Conservation (phyloP, 2,329 filamentous ascomycete species). For the Corinectria fuckeliana region DNA sequence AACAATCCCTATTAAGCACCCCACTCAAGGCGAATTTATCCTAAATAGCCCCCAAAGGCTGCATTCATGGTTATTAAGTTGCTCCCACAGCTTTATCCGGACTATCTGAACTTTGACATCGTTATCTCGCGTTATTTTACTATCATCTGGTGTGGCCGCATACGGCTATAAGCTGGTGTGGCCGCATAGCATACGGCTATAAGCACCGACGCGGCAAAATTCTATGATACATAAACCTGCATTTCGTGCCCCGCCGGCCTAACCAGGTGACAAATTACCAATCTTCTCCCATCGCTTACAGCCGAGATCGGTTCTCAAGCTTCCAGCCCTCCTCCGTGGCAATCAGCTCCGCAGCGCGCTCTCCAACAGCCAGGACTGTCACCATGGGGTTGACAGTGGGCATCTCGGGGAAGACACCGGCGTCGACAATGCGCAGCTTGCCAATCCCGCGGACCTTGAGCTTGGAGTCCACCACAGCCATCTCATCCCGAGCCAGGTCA, state of each 20-base stretch:
- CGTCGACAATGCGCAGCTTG: slow-evolving; percentile 81
- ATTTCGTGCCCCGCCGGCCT: slow-evolving; percentile 3
- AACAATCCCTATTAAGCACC: not conserved
- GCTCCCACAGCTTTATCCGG: not conserved
- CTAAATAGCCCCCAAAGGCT: not conserved
- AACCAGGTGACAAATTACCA: slow-evolving; percentile 2
- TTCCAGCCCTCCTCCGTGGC: slow-evolving; percentile 67
- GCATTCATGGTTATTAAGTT: not conserved
- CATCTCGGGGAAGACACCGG: slow-evolving; percentile 89
- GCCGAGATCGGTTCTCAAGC: slow-evolving; percentile 39
- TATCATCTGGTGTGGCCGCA: slow-evolving; percentile 13
- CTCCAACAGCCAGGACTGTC: slow-evolving; percentile 83
- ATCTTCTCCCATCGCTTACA: slow-evolving; percentile 33
- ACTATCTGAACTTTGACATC: not conserved
- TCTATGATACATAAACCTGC: slow-evolving; percentile 18
- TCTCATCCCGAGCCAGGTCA: slow-evolving; percentile 68
- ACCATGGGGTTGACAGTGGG: slow-evolving; percentile 89
- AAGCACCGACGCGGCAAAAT: slow-evolving; percentile 17
- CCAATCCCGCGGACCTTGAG: slow-evolving; percentile 76
- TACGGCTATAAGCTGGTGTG: slow-evolving; percentile 8
- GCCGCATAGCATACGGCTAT: slow-evolving; percentile 19
- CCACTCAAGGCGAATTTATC: not conserved
- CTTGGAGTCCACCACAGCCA: slow-evolving; percentile 81
- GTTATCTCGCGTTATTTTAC: slow-evolving; percentile 17
- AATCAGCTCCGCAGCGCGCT: slow-evolving; percentile 84